Evolutionary conservation across 495 filamentous ascomycete genomes (phyloP), one percentile per base, ranked within the genome.

Genomic region (Lophiotrema nucula): DNA sequence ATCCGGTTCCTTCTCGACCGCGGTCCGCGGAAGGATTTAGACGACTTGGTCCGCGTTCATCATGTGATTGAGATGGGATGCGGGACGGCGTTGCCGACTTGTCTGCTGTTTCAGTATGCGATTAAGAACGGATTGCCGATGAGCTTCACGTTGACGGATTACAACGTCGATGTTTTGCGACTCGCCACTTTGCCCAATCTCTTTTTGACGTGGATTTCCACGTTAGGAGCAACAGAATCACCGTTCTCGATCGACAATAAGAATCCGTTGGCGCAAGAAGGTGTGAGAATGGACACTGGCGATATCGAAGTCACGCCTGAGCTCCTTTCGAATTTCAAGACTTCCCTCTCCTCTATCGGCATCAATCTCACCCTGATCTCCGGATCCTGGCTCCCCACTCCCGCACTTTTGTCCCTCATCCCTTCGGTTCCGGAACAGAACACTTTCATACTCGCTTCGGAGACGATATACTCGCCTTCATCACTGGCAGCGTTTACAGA

Each of bases 401-500:
- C 69, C 45, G 55, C 68, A 42, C 23, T 60, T 41, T 56, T 57
- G 15, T 54, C 62, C 15, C 31, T 55, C 4, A 53, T 60, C 12
- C 53, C 60, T 43, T 59, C 51, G 1, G 51, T 56, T 10, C 53
- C 62, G 15, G 67, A 72, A 5, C 63, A 69, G 58, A 64, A 64
- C 26, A 78, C 74, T 0, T 71, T 93, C 19, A 73, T 96, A 12
- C 75, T 97, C 24, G 93, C 88, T 0, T 91, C 90, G 18, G 93
- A 98, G 73, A 98, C 93, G 4, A 97, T 98, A 35, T 98, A 98
- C 73, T 92, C 88, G 0, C 90, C 89, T 0, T 75, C 81, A 43
- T 87, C 88, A 1, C 76, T 95, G 43, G 68, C 62, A 11, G 76
- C 83, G 2, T 98, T 98, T 73, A 83, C 86, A 12, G 79, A 86